Percentiles rank a stretch among this genome's conserved stretches.
phyloP scores from a whole-genome alignment of 1,284 basidiomycete genomes.

The Cryptococcus deneoformans region DNA sequence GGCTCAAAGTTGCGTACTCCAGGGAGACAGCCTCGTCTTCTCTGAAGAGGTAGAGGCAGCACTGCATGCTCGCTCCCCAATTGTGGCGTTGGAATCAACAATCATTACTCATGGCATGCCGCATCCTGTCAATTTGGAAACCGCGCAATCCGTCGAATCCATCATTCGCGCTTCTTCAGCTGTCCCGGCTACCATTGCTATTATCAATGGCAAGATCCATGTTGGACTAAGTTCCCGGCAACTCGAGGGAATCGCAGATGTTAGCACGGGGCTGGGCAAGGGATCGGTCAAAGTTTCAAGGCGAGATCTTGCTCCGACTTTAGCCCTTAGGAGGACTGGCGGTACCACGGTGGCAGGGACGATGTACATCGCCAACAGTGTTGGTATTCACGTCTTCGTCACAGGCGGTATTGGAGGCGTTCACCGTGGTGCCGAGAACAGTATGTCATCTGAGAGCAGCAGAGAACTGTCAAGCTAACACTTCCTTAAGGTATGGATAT shows the following conservation, averaged over 20 bases:
- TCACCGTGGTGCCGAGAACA: slow-evolving; percentile 84
- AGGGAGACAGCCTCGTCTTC: slow-evolving; percentile 33
- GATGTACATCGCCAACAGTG: slow-evolving; percentile 71
- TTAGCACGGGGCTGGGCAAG: slow-evolving; percentile 43
- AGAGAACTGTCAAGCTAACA: neutral
- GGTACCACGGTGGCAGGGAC: slow-evolving; percentile 92
- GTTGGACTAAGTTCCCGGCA: slow-evolving; percentile 71
- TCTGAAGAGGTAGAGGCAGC: slow-evolving; percentile 71
- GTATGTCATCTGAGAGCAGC: slow-evolving; percentile 53
- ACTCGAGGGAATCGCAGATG: slow-evolving; percentile 69
- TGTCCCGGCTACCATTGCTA: slow-evolving; percentile 85
- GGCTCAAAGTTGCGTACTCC: neutral
- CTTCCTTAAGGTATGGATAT: slow-evolving; percentile 75
- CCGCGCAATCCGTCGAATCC: slow-evolving; percentile 68
- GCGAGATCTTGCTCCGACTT: slow-evolving; percentile 76
- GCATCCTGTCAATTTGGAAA: slow-evolving; percentile 70
- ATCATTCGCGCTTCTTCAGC: slow-evolving; percentile 75
- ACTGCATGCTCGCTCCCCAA: slow-evolving; percentile 53
- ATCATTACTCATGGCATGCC: slow-evolving; percentile 92
- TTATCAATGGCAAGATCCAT: slow-evolving; percentile 79
- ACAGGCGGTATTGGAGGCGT: slow-evolving; percentile 62
- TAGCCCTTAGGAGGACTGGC: slow-evolving; percentile 68
- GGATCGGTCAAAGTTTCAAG: slow-evolving; percentile 72
- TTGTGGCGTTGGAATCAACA: slow-evolving; percentile 65
- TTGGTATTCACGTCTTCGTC: slow-evolving; percentile 71